A percentile compares a stretch with the other conserved stretches of the same genome.
Evolutionary conservation across 768 basidiomycete genomes (phyloP).

Genomic region (Pleurotus salmoneostramineus): DNA sequence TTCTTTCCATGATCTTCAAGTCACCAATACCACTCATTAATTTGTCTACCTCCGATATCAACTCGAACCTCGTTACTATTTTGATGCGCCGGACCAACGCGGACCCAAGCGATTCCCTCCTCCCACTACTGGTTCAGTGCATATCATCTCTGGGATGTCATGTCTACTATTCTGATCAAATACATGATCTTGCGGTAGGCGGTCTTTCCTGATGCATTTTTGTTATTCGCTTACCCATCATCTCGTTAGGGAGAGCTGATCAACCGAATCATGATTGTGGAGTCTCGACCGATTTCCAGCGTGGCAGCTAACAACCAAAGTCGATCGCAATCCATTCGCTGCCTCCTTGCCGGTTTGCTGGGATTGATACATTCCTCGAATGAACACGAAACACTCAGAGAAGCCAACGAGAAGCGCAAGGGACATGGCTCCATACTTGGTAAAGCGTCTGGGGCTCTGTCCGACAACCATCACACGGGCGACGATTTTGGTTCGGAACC

Average conservation of each 20-base stretch:
- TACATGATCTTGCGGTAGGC: slow-evolving; percentile 78
- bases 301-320: slow-evolving; percentile 25
- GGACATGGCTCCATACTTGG: slow-evolving; percentile 11
- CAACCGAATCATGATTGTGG: slow-evolving; percentile 65
- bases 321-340: slow-evolving; percentile 65
- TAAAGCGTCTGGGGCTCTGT: slow-evolving; percentile 19
- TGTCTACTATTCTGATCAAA: slow-evolving; percentile 95
- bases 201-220: background rate
- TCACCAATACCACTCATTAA: slow-evolving; percentile 83
- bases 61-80: slow-evolving; percentile 72
- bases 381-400: slow-evolving; percentile 29
- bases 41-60: slow-evolving; percentile 85
- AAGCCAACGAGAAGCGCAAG: slow-evolving; percentile 8
- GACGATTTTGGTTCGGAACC: slow-evolving; percentile 26
- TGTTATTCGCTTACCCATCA: background rate
- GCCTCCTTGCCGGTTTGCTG: slow-evolving; percentile 62
- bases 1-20: slow-evolving; percentile 82
- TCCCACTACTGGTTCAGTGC: slow-evolving; percentile 68
- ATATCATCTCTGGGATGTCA: slow-evolving; percentile 85
- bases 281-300: slow-evolving; percentile 54
- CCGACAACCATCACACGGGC: slow-evolving; percentile 21
- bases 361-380: slow-evolving; percentile 69
- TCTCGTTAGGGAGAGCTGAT: slow-evolving; percentile 65
- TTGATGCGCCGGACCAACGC: slow-evolving; percentile 67
- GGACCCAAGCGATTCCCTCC: slow-evolving; percentile 57